These are phyloP conservation scores for Monsonia emarginata DNA, from an alignment of 441 rosid species.

Conservation along the genomic window DNA sequence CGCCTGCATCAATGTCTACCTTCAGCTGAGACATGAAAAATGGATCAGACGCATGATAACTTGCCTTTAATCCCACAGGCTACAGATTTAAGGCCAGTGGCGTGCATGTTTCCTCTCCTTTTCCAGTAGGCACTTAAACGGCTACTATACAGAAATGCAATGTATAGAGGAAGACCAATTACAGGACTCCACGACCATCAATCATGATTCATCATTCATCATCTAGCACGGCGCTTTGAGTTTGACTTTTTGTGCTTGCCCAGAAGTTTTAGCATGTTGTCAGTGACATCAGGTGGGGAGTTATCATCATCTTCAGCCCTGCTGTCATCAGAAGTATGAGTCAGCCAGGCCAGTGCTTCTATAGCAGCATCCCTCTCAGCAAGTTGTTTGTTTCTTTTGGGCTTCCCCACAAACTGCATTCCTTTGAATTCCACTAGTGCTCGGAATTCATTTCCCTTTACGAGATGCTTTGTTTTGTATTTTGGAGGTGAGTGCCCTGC, in stretches of 20 bases:
- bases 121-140: too few relatives aligned
- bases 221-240: constrained; percentile 33
- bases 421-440: constrained; percentile 96
- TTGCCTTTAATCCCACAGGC: too few relatives aligned
- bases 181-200: not conserved
- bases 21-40: too few relatives aligned
- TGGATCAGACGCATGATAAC: too few relatives aligned
- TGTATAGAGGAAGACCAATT: too few relatives aligned
- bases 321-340: constrained; percentile 53
- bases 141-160: too few relatives aligned
- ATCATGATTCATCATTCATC: not conserved
- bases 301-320: constrained; percentile 34
- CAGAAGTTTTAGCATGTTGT: constrained; percentile 90
- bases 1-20: too few relatives aligned
- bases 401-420: constrained; percentile 95
- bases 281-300: constrained; percentile 65
- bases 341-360: constrained; percentile 94
- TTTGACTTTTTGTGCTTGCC: constrained; percentile 63
- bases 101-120: too few relatives aligned
- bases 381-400: constrained; percentile 79
- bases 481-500: constrained; percentile 97
- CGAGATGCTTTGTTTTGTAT: constrained; percentile 83
- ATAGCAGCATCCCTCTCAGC: constrained; percentile 96
- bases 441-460: constrained; percentile 75
- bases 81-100: too few relatives aligned